Conservation (phyloP, 805 yeast genomes). For the Lachancea waltii region DNA sequence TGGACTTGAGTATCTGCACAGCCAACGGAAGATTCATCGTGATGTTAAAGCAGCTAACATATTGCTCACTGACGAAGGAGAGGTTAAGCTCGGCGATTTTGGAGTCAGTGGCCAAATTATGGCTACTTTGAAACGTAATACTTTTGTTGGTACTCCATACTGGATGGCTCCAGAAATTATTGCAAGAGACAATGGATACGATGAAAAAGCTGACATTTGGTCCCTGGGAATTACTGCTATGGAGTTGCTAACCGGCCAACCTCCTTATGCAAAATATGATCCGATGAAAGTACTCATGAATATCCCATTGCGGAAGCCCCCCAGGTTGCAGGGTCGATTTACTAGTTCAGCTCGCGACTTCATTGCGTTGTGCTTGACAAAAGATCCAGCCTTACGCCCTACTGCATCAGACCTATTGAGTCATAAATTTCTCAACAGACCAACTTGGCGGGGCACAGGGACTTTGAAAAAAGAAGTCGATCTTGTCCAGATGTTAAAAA, state of each 20-base stretch:
- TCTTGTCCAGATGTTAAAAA: slow-evolving; percentile 31
- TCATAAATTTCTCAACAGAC: slow-evolving; percentile 43
- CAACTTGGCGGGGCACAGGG: slow-evolving; percentile 28
- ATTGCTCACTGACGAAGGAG: slow-evolving; percentile 60
- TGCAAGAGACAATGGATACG: slow-evolving; percentile 50
- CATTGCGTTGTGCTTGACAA: slow-evolving; percentile 57
- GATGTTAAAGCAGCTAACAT: slow-evolving; percentile 91
- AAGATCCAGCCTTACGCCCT: slow-evolving; percentile 62
- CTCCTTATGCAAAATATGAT: slow-evolving; percentile 67
- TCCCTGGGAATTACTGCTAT: slow-evolving; percentile 88
- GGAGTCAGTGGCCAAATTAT: slow-evolving; percentile 86
- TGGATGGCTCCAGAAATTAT: slow-evolving; percentile 99
- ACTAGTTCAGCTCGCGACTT: slow-evolving; percentile 42
- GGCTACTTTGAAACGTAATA: slow-evolving; percentile 54
- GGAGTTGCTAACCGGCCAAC: slow-evolving; percentile 75
- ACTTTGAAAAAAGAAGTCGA: slow-evolving; percentile 38
- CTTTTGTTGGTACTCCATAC: slow-evolving; percentile 92
- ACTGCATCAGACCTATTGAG: slow-evolving; percentile 49
- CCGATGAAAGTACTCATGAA: slow-evolving; percentile 67
- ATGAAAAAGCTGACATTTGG: slow-evolving; percentile 92
- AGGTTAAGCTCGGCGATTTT: slow-evolving; percentile 81
- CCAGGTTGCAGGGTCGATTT: slow-evolving; percentile 28
- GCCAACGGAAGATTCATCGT: slow-evolving; percentile 72
- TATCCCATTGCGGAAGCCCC: slow-evolving; percentile 31
- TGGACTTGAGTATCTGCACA: slow-evolving; percentile 75